These are phyloP conservation scores for Gossypium thurberi DNA, from an alignment of 345 rosid genomes.

Conservation along the genomic window DNA sequence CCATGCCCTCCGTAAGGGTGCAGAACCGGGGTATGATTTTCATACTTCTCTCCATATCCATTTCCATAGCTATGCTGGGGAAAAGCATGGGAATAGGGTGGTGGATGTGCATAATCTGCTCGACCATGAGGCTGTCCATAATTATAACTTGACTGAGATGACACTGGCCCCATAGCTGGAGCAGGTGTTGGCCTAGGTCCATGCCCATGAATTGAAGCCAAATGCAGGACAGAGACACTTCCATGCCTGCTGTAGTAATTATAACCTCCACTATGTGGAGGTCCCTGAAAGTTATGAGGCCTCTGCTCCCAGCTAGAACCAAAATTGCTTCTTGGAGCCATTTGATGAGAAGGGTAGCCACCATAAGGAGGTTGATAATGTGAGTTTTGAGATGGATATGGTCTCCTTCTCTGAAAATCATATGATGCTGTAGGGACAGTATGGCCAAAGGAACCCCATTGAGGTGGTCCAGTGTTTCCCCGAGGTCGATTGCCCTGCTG, in stretches of 20 bases:
- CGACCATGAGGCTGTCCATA: slow-evolving; percentile 63
- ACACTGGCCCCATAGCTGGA: slow-evolving; percentile 37
- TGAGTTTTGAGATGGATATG: slow-evolving; percentile 52
- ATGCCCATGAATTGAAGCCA: slow-evolving; percentile 34
- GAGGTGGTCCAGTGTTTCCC: slow-evolving; percentile 57
- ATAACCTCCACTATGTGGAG: slow-evolving; percentile 50
- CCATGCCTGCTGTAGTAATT: slow-evolving; percentile 74
- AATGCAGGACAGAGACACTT: slow-evolving; percentile 35
- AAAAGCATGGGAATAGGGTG: slow-evolving; percentile 48
- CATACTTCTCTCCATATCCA: slow-evolving; percentile 61
- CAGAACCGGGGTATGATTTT: slow-evolving; percentile 41
- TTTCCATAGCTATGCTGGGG: slow-evolving; percentile 61
- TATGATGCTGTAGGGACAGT: slow-evolving; percentile 44
- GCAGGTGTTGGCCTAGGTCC: slow-evolving; percentile 43
- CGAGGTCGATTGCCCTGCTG: slow-evolving; percentile 62
- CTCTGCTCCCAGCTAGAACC: slow-evolving; percentile 76
- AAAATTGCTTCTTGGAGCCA: slow-evolving; percentile 55
- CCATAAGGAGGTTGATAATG: slow-evolving; percentile 62
- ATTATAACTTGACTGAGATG: slow-evolving; percentile 47
- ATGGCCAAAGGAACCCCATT: slow-evolving; percentile 67
- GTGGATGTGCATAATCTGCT: slow-evolving; percentile 58
- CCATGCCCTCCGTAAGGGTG: slow-evolving; percentile 54
- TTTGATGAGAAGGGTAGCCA: slow-evolving; percentile 54
- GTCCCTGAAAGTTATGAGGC: slow-evolving; percentile 44
- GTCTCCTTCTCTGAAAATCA: slow-evolving; percentile 73